phyloP scores from a whole-genome alignment of 768 basidiomycete genomes.

The Lepiota brunneoincarnata region DNA sequence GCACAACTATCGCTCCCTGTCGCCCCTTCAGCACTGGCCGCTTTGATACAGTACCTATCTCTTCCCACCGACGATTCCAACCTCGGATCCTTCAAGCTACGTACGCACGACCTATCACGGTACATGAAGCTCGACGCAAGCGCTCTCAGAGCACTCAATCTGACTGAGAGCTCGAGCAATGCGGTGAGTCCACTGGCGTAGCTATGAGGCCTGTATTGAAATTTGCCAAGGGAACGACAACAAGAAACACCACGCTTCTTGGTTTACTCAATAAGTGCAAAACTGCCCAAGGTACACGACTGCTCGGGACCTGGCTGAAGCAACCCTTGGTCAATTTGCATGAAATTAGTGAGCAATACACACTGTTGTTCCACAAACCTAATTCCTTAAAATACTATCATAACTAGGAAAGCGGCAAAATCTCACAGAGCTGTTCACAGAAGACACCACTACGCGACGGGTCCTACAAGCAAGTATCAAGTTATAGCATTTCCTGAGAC shows the following conservation, averaged over 20 bases:
- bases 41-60: conserved; percentile 78
- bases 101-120: conserved; percentile 87
- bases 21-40: conserved; percentile 79
- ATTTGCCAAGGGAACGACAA: conserved; percentile 46
- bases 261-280: conserved; percentile 94
- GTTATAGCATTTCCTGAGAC: neutral
- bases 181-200: conserved; percentile 28
- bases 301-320: conserved; percentile 91
- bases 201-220: neutral
- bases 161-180: conserved; percentile 72
- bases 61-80: conserved; percentile 78
- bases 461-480: conserved; percentile 60
- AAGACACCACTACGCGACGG: conserved; percentile 70
- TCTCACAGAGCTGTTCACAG: conserved; percentile 82
- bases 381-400: neutral
- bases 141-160: conserved; percentile 84
- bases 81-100: conserved; percentile 75
- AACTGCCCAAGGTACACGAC: conserved; percentile 87
- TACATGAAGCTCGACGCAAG: conserved; percentile 97
- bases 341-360: conserved; percentile 70
- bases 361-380: neutral
- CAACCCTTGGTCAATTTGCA: conserved; percentile 94
- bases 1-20: conserved; percentile 75
- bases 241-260: conserved; percentile 83
- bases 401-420: conserved; percentile 76